Conservation (phyloP, 2,329 filamentous ascomycete species). For the Monilinia polystroma region DNA sequence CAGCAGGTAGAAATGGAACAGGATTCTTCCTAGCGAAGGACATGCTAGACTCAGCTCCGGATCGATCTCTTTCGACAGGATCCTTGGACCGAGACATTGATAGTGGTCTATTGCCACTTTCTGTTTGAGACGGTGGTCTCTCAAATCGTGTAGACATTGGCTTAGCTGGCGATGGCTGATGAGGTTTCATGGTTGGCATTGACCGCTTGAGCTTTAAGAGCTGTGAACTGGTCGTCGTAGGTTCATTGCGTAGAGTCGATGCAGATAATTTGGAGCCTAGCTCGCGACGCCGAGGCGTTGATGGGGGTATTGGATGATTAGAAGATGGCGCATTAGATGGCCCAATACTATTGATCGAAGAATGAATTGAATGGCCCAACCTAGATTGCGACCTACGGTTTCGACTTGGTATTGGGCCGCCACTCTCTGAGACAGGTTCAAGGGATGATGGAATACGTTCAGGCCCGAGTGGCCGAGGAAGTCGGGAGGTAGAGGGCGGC, state of each 20-base stretch:
- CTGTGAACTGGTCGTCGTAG: slow-evolving; percentile 65
- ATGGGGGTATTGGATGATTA: slow-evolving; percentile 52
- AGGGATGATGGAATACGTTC: slow-evolving; percentile 72
- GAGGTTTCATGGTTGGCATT: slow-evolving; percentile 56
- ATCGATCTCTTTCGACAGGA: slow-evolving; percentile 58
- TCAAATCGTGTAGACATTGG: slow-evolving; percentile 51
- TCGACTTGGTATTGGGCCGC: slow-evolving; percentile 63
- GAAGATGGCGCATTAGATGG: slow-evolving; percentile 60
- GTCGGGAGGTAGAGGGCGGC: slow-evolving; percentile 58
- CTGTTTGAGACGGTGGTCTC: slow-evolving; percentile 59
- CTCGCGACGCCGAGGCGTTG: slow-evolving; percentile 61
- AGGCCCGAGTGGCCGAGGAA: slow-evolving; percentile 73
- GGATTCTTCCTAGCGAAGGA: slow-evolving; percentile 58
- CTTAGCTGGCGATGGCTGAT: slow-evolving; percentile 52
- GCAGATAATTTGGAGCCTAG: slow-evolving; percentile 55
- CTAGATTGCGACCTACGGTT: slow-evolving; percentile 65
- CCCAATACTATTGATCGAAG: slow-evolving; percentile 63
- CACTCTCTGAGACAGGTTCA: slow-evolving; percentile 91
- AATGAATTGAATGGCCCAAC: slow-evolving; percentile 66
- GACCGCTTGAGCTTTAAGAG: slow-evolving; percentile 65
- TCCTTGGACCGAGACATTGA: slow-evolving; percentile 65
- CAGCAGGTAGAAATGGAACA: slow-evolving; percentile 76
- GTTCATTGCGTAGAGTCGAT: slow-evolving; percentile 55
- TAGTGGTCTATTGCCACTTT: slow-evolving; percentile 48
- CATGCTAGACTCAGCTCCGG: slow-evolving; percentile 50